A percentile compares a stretch with the other conserved stretches of the same genome.
Evolutionary conservation across 495 filamentous ascomycete species (phyloP).

Genomic region (Alectoria sarmentosa): DNA sequence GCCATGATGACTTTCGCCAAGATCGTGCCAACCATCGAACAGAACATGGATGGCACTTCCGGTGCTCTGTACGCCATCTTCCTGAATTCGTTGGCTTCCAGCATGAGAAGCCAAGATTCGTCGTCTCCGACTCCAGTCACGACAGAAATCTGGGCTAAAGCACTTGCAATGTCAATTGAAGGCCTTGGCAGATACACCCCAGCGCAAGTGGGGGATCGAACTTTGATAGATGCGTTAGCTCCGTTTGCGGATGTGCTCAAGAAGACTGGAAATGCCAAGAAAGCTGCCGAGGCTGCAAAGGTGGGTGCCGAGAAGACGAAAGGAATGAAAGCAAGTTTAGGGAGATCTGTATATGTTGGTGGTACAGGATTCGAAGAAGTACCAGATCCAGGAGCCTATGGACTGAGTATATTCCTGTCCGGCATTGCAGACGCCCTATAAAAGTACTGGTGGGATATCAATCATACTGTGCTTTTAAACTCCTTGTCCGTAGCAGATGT

Average conservation of each 20-base stretch:
- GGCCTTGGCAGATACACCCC: conserved; percentile 81
- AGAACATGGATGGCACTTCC: conserved; percentile 90
- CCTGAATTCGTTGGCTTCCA: conserved; percentile 78
- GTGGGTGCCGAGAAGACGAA: conserved; percentile 76
- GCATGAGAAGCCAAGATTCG: conserved; percentile 53
- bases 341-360: conserved; percentile 86
- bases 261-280: conserved; percentile 52
- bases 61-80: conserved; percentile 96
- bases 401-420: conserved; percentile 69
- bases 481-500: conserved; percentile 2
- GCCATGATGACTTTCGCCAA: conserved; percentile 61
- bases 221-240: conserved; percentile 80
- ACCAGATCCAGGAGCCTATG: conserved; percentile 88
- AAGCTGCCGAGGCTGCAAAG: conserved; percentile 67
- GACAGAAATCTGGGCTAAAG: conserved; percentile 62
- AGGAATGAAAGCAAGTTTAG: conserved; percentile 84
- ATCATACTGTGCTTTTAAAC: conserved; percentile 5
- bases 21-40: conserved; percentile 81
- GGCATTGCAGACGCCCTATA: conserved; percentile 59
- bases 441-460: conserved; percentile 16
- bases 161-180: conserved; percentile 61
- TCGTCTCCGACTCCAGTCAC: conserved; percentile 42
- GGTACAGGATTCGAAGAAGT: conserved; percentile 69
- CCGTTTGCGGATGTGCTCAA: conserved; percentile 74
- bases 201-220: conserved; percentile 81